phyloP scores from a whole-genome alignment of 306 rosid species.

The Cicer chorassanicum region DNA sequence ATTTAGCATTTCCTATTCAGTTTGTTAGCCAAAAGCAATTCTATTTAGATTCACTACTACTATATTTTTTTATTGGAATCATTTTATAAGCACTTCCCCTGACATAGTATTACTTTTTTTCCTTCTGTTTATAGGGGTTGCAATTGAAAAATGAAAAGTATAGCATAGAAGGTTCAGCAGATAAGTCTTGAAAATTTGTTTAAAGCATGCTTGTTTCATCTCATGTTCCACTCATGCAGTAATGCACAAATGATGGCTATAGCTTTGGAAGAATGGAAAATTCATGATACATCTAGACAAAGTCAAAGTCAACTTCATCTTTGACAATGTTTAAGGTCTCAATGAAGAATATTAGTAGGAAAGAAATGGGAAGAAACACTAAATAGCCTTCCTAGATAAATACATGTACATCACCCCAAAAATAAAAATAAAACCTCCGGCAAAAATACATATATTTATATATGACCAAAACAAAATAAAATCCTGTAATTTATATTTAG shows the following conservation, averaged over 20 bases:
- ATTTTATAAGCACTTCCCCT: too few species aligned
- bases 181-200: constrained; percentile 31
- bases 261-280: constrained; percentile 24
- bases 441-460: background rate
- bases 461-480: background rate
- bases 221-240: constrained; percentile 28
- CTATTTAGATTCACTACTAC: background rate
- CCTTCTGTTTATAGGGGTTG: background rate
- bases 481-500: background rate
- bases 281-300: background rate
- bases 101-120: too few species aligned
- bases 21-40: constrained; percentile 9
- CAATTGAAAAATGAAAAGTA: background rate
- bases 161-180: constrained; percentile 36
- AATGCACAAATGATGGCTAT: background rate
- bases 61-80: too few species aligned
- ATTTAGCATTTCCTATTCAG: background rate
- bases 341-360: constrained; percentile 23
- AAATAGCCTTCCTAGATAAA: background rate
- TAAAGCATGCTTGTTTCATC: constrained; percentile 30
- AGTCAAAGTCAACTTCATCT: constrained; percentile 38
- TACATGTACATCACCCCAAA: constrained; percentile 7
- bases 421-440: constrained; percentile 6
- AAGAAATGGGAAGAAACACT: constrained; percentile 5
- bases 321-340: constrained; percentile 8